These are phyloP conservation scores for Colletotrichum spaethianum DNA, from an alignment of 2,329 filamentous ascomycete genomes.

Conservation along the genomic window DNA sequence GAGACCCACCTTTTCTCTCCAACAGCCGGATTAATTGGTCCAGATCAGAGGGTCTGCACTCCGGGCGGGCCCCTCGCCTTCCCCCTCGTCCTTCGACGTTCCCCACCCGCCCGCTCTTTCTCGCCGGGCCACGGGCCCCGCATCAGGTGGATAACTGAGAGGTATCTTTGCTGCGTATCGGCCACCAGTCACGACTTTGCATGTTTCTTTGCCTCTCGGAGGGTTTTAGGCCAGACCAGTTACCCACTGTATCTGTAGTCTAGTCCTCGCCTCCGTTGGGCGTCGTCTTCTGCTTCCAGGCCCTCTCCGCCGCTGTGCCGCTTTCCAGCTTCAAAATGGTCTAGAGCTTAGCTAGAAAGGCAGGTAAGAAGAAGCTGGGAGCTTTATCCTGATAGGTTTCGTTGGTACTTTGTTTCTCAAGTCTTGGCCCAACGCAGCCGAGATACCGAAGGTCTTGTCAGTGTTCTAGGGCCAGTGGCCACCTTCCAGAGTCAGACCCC, in stretches of 20 bases:
- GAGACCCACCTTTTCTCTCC: conserved; percentile 1
- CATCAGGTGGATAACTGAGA: conserved; percentile 20
- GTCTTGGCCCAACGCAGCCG: conserved; percentile 27
- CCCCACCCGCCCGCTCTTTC: conserved; percentile 34
- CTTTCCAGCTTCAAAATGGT: not conserved
- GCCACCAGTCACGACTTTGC: conserved; percentile 14
- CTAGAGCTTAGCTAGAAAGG: conserved; percentile 5
- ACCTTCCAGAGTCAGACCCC: not conserved
- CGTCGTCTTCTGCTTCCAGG: conserved; percentile 30
- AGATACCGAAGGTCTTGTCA: conserved; percentile 5
- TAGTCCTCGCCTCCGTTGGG: not conserved
- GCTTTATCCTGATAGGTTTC: conserved; percentile 7
- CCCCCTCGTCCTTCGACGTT: not conserved
- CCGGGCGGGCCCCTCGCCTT: conserved; percentile 18
- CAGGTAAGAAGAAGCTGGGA: conserved; percentile 7
- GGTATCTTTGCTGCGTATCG: conserved; percentile 11
- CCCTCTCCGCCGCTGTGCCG: conserved; percentile 16
- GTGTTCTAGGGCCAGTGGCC: not conserved
- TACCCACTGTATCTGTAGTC: not conserved
- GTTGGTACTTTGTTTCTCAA: conserved; percentile 14
- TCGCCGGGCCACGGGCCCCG: conserved; percentile 31
- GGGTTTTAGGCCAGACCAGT: not conserved
- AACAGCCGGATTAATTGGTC: conserved; percentile 9
- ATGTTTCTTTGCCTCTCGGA: conserved; percentile 17
- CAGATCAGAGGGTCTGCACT: conserved; percentile 2